phyloP scores from a whole-genome alignment of 169 alveolate species.

The Cryptosporidium meleagridis region DNA sequence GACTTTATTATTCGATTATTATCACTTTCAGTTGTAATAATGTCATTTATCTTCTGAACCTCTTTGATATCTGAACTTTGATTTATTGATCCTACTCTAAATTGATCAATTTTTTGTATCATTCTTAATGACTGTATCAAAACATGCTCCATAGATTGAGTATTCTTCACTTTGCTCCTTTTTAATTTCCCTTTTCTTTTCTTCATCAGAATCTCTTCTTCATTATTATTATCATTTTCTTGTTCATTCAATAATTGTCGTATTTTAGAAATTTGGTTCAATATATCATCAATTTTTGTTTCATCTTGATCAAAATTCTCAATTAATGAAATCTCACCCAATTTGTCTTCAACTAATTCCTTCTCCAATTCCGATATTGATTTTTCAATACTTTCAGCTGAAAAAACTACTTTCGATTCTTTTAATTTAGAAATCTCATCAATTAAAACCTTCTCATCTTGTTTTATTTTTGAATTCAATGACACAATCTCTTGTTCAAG shows the following conservation, averaged over 20 bases:
- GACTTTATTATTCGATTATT: background rate
- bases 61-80: background rate
- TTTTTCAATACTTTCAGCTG: background rate
- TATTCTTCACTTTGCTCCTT: constrained; percentile 12
- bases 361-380: background rate
- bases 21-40: background rate
- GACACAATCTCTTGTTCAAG: background rate
- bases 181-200: constrained; percentile 31
- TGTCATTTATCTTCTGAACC: background rate
- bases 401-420: background rate
- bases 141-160: constrained; percentile 11
- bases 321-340: background rate
- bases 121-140: constrained; percentile 34
- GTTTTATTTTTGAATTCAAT: constrained; percentile 13
- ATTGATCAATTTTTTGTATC: constrained; percentile 32
- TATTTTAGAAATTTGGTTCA: constrained; percentile 6
- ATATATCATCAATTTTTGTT: background rate
- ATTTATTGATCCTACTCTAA: constrained; percentile 5
- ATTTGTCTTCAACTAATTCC: background rate
- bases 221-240: background rate
- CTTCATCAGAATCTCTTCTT: background rate
- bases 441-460: background rate
- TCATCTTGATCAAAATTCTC: background rate
- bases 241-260: background rate
- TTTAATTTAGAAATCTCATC: background rate